Base-by-base conservation (phyloP, 768 basidiomycete species). In the Termitomyces sp. region DNA sequence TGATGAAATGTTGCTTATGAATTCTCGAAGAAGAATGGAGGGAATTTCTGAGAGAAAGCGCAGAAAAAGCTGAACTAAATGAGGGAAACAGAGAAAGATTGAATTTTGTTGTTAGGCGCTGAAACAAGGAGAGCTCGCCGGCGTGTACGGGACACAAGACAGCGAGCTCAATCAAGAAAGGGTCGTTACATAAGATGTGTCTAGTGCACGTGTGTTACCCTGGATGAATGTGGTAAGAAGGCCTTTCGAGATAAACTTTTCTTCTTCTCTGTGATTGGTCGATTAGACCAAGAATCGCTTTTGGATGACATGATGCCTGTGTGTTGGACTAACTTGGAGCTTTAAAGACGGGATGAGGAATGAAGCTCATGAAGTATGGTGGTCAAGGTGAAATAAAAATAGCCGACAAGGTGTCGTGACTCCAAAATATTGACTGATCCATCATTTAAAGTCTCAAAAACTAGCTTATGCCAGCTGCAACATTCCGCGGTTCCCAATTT, bases 1-100 rank as follows among this genome's bases (percentile, higher is more conserved):
- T 63, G 50, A 51, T 41, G 48, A 59, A 57, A 61, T 55, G 59
- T 45, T 40, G 33, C 20, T 22, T 24, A 22, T 36, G 18, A 3
- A 52, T 38, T 28, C 36, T 40, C 6, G 36, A 18, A 40, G 36
- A n/a, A n/a, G n/a, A n/a, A 30, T 20, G 3, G 3, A 20, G n/a
- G 38, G 18, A 52, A 41, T 7, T 13, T 10, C 20, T 3, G 7
- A 26, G 36, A n/a, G 35, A 9, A 38, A 28, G 36, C 36, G 9
- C 26, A 5, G 11, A n/a, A 13, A 9, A 40, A 11, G 18, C 2
- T 26, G 36, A n/a, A 22, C 16, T 40, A 24, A 28, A 28, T 18
- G 24, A 52, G 28, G 14, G 11, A 38, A 18, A 26, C 24, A 28
- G 6, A 40, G 14, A n/a, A n/a, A 40, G 5, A 20, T 3, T 38